Percentiles rank a stretch among this genome's conserved stretches.
Conservation (phyloP, 139 green algal genomes). For the Haematococcus lacustris region DNA sequence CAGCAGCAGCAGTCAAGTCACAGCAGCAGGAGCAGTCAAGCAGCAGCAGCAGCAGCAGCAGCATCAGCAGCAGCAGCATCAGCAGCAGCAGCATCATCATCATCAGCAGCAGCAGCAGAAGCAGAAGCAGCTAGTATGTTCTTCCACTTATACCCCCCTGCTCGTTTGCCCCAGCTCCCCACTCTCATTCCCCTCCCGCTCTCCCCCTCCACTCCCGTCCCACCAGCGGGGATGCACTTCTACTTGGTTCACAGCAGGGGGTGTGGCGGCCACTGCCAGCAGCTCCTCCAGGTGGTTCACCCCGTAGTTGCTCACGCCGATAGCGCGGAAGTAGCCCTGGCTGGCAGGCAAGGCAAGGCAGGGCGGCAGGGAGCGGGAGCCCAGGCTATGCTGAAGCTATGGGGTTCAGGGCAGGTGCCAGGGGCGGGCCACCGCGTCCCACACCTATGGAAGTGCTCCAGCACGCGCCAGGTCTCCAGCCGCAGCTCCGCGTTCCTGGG, state of each 20-base stretch:
- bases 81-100: too few species aligned
- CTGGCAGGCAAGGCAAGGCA: neutral
- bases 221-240: constrained; percentile 32
- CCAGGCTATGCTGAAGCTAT: neutral
- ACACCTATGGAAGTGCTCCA: constrained; percentile 35
- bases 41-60: too few species aligned
- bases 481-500: constrained; percentile 39
- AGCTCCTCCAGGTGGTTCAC: constrained; percentile 46
- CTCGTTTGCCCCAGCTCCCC: neutral
- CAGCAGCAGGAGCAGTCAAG: too few species aligned
- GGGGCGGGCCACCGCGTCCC: neutral
- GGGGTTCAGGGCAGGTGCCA: neutral
- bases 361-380: neutral
- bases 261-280: constrained; percentile 18
- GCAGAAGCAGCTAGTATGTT: neutral
- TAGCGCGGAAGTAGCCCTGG: constrained; percentile 36
- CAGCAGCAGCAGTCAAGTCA: too few species aligned
- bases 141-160: neutral
- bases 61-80: too few species aligned
- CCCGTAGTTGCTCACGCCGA: constrained; percentile 69
- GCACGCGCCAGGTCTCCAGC: constrained; percentile 57
- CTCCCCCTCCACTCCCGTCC: neutral
- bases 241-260: constrained; percentile 40
- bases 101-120: too few species aligned
- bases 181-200: neutral